Evolutionary conservation across 441 rosid species (phyloP).

Genomic region (Iberis amara): DNA sequence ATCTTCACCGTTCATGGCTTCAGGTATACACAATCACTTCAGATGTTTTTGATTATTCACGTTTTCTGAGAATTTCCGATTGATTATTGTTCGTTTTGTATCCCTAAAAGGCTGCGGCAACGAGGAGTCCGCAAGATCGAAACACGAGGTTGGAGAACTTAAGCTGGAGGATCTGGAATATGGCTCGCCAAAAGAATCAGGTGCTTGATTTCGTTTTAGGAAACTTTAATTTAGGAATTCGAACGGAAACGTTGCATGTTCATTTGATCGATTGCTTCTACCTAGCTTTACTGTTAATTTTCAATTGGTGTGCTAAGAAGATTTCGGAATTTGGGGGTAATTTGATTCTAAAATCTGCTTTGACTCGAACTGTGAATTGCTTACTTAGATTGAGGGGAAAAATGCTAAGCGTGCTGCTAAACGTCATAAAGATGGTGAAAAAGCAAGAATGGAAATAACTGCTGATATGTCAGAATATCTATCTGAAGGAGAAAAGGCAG

Average conservation of each 20-base stretch:
- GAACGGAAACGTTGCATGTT: too few relatives aligned
- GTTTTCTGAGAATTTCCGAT: not conserved
- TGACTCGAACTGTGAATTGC: too few relatives aligned
- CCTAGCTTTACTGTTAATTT: too few relatives aligned
- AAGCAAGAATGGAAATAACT: conserved; percentile 68
- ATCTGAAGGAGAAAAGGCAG: conserved; percentile 81
- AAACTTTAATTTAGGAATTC: not conserved
- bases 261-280: too few relatives aligned
- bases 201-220: conserved; percentile 23
- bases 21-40: not conserved
- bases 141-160: conserved; percentile 82
- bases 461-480: conserved; percentile 90
- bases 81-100: not conserved
- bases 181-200: conserved; percentile 96
- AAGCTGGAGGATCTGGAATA: conserved; percentile 98
- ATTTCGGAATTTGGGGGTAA: too few relatives aligned
- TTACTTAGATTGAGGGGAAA: conserved; percentile 69
- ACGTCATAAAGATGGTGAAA: conserved; percentile 63
- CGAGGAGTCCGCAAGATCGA: conserved; percentile 48
- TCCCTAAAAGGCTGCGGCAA: conserved; percentile 65
- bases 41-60: too few relatives aligned
- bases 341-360: too few relatives aligned
- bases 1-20: too few relatives aligned
- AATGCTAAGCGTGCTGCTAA: conserved; percentile 62
- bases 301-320: too few relatives aligned